Conservation (phyloP, 2,329 filamentous ascomycete species). For the Phialocephala sp. region DNA sequence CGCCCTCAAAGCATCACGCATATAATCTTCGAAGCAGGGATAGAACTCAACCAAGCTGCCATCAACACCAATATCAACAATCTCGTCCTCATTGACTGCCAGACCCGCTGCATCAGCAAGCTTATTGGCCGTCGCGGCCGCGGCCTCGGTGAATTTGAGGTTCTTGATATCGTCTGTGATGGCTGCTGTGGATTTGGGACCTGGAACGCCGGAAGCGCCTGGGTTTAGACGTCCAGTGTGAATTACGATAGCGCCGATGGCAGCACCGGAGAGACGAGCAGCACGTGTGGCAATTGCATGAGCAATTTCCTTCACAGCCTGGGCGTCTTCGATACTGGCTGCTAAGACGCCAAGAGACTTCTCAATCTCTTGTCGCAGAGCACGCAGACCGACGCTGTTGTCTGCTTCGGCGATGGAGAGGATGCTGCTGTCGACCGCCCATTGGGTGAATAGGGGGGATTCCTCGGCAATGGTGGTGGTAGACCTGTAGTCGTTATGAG, state of each 20-base stretch:
- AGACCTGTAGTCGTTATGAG: conserved; percentile 70
- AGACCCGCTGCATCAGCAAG: conserved; percentile 36
- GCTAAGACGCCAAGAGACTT: conserved; percentile 77
- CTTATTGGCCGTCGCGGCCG: conserved; percentile 36
- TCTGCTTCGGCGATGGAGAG: conserved; percentile 88
- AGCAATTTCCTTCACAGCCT: conserved; percentile 83
- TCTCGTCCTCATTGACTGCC: conserved; percentile 57
- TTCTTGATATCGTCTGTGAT: conserved; percentile 39
- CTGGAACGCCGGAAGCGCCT: conserved; percentile 20
- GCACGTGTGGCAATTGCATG: conserved; percentile 87
- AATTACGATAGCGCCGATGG: conserved; percentile 83
- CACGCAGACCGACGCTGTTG: conserved; percentile 71
- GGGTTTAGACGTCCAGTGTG: conserved; percentile 75
- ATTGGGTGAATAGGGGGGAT: conserved; percentile 75
- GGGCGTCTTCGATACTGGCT: conserved; percentile 81
- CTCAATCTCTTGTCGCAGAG: conserved; percentile 79
- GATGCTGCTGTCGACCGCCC: conserved; percentile 91
- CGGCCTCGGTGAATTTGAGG: conserved; percentile 35
- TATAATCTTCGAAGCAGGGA: conserved; percentile 86
- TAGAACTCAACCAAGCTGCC: conserved; percentile 96
- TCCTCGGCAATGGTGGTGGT: conserved; percentile 71
- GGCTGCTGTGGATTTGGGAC: conserved; percentile 33
- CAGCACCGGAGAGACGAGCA: conserved; percentile 85
- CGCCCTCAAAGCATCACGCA: conserved; percentile 79
- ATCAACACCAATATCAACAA: conserved; percentile 91